phyloP scores from a whole-genome alignment of 305 asterid species.

The Plantago coronopus region DNA sequence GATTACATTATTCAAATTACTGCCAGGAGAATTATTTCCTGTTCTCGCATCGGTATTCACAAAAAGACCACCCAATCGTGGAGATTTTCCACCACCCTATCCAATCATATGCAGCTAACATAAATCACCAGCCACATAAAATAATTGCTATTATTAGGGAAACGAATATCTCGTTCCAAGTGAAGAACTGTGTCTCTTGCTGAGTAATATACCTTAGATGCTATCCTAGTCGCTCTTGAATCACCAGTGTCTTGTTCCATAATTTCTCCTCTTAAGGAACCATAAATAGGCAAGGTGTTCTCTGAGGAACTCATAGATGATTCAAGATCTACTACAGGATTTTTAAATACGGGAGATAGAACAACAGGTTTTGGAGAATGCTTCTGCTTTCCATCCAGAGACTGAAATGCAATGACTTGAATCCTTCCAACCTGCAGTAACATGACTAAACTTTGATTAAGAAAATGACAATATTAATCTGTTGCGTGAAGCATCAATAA shows the following conservation, averaged over 20 bases:
- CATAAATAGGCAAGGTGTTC: slow-evolving; percentile 33
- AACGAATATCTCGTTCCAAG: slow-evolving; percentile 14
- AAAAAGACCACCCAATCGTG: slow-evolving; percentile 68
- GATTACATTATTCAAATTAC: slow-evolving; percentile 42
- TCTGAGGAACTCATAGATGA: slow-evolving; percentile 74
- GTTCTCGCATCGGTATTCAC: slow-evolving; percentile 59
- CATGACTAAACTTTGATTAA: slow-evolving; percentile 19
- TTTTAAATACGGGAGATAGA: slow-evolving; percentile 48
- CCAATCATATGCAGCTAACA: slow-evolving; percentile 36
- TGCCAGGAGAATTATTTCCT: slow-evolving; percentile 45
- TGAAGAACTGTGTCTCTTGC: background rate
- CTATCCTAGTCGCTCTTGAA: slow-evolving; percentile 39
- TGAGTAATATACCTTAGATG: slow-evolving; percentile 52
- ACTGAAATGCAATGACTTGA: slow-evolving; percentile 95
- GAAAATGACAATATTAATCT: slow-evolving; percentile 13
- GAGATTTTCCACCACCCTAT: slow-evolving; percentile 65
- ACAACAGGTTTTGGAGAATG: slow-evolving; percentile 54
- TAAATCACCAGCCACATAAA: slow-evolving; percentile 24
- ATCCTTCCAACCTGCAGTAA: slow-evolving; percentile 82
- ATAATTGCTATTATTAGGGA: slow-evolving; percentile 13
- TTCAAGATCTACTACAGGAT: slow-evolving; percentile 56
- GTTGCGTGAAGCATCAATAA: slow-evolving; percentile 10
- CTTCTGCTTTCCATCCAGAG: slow-evolving; percentile 89
- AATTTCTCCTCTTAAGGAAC: slow-evolving; percentile 44
- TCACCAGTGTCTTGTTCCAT: slow-evolving; percentile 74